Base-by-base conservation (phyloP, 768 basidiomycete species). In the Amylocystis lapponica region DNA sequence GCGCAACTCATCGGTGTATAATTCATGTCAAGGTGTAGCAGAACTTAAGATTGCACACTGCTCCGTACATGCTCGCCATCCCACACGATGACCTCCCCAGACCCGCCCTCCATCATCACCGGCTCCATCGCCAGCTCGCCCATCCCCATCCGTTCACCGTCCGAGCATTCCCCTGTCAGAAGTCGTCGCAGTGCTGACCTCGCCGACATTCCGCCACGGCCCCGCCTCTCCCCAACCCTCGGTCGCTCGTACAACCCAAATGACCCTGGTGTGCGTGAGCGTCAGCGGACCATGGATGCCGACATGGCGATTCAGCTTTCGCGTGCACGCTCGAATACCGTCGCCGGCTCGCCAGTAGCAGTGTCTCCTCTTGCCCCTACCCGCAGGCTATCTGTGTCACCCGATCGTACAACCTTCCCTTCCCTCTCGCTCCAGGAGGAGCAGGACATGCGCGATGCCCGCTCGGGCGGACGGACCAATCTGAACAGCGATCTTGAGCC, bases 241-340 rank as follows among this genome's bases (percentile, higher is more conserved):
- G 59, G 65, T 1, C 76, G 83, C 32, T 72, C 83, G 8, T 74
- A 76, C 47, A 81, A 87, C 58, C 76, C 73, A 9, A 73, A 81
- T 67, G 83, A 88, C 57, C 79, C 84, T 0, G 78, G 86, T 41
- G 79, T 78, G 16, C 71, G 82, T 42, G 92, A 96, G 62, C 79
- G 93, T 16, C 93, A 97, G 69, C 77, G 86, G 27, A 81, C 89
- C 5, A 88, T 96, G 83, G 94, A 97, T 55, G 88, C 88, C 1
- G 92, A 94, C 55, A 90, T 91, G 86, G 89, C 86, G 41, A 75
- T 88, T 58, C 83, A 86, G 25, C 75, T 86, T 31, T 85, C 83
- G 19, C 72, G 78, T 17, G 86, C 84, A 1, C 75, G 87, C 17
- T 70, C 82, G 47, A 80, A 80, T 39, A 83, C 83, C 0, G 54